These are phyloP conservation scores for Backusella luteola DNA, from an alignment of 192 early-diverging fungal species.

Conservation along the genomic window DNA sequence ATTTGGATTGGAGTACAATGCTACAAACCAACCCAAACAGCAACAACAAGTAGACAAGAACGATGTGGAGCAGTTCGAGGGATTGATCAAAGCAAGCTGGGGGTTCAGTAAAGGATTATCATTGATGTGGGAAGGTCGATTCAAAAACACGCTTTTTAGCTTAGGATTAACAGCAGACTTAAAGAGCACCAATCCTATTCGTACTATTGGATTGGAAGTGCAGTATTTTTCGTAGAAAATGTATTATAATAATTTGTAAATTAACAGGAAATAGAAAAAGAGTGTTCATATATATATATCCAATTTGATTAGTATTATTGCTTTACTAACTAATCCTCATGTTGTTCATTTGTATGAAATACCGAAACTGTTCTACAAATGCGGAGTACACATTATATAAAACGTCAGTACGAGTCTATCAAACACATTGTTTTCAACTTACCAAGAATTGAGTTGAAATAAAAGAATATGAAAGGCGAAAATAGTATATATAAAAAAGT, in stretches of 20 bases:
- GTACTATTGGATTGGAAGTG: conserved; percentile 53
- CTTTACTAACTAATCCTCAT: too few species aligned
- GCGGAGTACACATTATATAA: too few species aligned
- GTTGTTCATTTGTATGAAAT: too few species aligned
- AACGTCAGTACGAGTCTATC: too few species aligned
- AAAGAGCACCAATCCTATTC: conserved; percentile 45
- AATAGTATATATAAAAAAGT: too few species aligned
- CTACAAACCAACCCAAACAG: conserved; percentile 32
- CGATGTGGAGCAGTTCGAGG: conserved; percentile 31
- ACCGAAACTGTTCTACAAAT: too few species aligned
- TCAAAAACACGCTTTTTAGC: conserved; percentile 61
- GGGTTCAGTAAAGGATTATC: conserved; percentile 50
- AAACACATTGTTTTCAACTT: too few species aligned
- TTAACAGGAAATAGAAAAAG: neutral
- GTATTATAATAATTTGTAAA: conserved; percentile 1
- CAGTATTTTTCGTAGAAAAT: conserved; percentile 53
- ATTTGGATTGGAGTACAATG: conserved; percentile 82
- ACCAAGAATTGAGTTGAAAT: too few species aligned
- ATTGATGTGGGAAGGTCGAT: conserved; percentile 71
- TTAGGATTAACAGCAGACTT: conserved; percentile 69
- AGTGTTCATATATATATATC: neutral
- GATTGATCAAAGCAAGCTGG: conserved; percentile 33
- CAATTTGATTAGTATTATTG: too few species aligned
- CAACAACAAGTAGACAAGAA: conserved; percentile 8
- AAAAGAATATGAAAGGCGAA: too few species aligned